Percentiles rank a stretch among this genome's conserved stretches.
Conservation (phyloP, 2,329 filamentous ascomycete genomes). For the Claviceps capensis region DNA sequence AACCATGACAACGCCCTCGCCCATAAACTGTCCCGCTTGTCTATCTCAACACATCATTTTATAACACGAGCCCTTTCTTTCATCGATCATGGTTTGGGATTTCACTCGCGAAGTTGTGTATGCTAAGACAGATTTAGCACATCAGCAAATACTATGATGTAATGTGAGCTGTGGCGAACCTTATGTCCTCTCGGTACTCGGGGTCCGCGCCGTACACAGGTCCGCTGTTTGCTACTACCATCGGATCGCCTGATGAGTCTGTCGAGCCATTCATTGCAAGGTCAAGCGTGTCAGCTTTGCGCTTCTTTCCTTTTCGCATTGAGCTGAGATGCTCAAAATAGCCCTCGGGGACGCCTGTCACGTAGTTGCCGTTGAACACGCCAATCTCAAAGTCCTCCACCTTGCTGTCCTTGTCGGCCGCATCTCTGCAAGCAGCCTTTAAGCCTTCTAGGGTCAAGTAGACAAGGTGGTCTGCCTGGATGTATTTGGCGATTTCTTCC, state of each 20-base stretch:
- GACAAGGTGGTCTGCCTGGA: conserved; percentile 7
- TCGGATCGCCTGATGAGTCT: background rate
- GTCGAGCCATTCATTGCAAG: background rate
- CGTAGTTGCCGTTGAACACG: conserved; percentile 80
- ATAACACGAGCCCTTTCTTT: background rate
- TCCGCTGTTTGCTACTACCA: background rate
- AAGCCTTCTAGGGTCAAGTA: conserved; percentile 27
- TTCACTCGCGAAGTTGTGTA: conserved; percentile 1
- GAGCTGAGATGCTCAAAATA: conserved; percentile 75
- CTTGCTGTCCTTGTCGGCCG: conserved; percentile 37
- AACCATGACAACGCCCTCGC: background rate
- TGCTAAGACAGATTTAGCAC: background rate
- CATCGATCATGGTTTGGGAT: background rate
- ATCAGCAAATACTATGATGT: background rate
- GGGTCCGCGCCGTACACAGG: background rate
- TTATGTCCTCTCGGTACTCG: conserved; percentile 5
- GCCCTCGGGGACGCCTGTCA: conserved; percentile 61
- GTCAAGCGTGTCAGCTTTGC: background rate
- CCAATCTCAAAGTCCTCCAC: conserved; percentile 69
- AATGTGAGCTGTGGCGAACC: background rate
- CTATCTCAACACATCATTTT: background rate
- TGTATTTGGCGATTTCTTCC: conserved; percentile 20
- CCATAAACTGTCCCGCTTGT: background rate
- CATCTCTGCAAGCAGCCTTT: conserved; percentile 62
- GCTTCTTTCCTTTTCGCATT: conserved; percentile 36